Evolutionary conservation across 306 rosid genomes (phyloP).

Genomic region (Sophora flavescens): DNA sequence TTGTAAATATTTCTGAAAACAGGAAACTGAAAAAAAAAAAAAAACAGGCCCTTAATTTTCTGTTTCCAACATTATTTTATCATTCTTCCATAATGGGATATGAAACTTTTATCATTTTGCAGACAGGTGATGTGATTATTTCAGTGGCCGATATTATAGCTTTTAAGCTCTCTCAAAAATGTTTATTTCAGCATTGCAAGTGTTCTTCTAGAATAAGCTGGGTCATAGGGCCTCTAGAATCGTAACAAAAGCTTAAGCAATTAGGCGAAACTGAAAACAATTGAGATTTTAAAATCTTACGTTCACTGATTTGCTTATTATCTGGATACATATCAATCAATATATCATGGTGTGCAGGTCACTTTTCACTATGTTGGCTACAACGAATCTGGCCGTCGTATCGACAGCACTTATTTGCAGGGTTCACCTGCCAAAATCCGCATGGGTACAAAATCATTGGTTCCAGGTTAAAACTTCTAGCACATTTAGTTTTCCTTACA

Average conservation of each 20-base stretch:
- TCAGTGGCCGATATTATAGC: not conserved
- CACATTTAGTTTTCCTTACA: constrained; percentile 28
- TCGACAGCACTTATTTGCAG: constrained; percentile 91
- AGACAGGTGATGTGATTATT: not conserved
- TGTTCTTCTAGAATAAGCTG: no score
- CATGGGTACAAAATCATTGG: constrained; percentile 88
- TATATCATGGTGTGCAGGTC: constrained; percentile 61
- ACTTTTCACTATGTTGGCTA: constrained; percentile 92
- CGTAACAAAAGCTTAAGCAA: no score
- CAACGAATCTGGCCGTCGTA: constrained; percentile 96
- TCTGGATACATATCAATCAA: not conserved
- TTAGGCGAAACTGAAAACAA: not conserved
- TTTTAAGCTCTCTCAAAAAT: constrained; percentile 8
- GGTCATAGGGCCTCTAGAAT: no score
- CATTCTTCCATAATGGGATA: not conserved
- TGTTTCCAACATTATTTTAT: not conserved
- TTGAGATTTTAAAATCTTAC: not conserved
- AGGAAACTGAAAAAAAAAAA: no score
- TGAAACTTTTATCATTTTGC: not conserved
- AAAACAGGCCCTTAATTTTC: no score
- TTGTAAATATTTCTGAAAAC: no score
- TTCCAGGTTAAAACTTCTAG: constrained; percentile 71
- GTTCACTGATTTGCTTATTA: constrained; percentile 5
- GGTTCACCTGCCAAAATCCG: constrained; percentile 96
- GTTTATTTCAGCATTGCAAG: constrained; percentile 19